Percentiles rank a stretch among this genome's conserved stretches.
These are phyloP conservation scores for Inga leiocalycina DNA, from an alignment of 306 rosid genomes.

Conservation along the genomic window DNA sequence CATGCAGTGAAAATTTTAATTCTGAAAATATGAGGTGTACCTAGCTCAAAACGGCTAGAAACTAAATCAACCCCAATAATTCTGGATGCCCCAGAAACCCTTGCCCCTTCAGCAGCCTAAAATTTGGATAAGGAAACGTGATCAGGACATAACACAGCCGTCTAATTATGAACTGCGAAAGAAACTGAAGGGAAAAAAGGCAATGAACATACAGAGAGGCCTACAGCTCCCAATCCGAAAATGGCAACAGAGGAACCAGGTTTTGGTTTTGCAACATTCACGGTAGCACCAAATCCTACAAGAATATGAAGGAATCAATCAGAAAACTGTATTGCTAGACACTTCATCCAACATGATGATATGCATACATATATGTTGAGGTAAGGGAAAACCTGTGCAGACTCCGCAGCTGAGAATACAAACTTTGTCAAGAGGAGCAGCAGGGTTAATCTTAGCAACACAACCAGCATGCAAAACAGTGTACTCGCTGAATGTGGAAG, in stretches of 20 bases:
- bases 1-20: background rate
- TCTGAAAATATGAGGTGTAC: slow-evolving; percentile 24
- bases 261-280: slow-evolving; percentile 68
- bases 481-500: slow-evolving; percentile 71
- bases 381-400: slow-evolving; percentile 49
- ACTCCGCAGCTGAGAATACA: slow-evolving; percentile 71
- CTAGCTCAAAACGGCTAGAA: slow-evolving; percentile 59
- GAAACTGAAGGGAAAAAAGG: background rate
- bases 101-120: slow-evolving; percentile 74
- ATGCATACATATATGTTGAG: background rate
- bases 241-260: slow-evolving; percentile 60
- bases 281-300: slow-evolving; percentile 64
- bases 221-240: slow-evolving; percentile 70
- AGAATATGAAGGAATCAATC: background rate
- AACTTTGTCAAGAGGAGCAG: slow-evolving; percentile 73
- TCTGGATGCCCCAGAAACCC: slow-evolving; percentile 59
- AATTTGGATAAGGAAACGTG: background rate
- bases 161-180: background rate
- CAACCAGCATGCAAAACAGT: slow-evolving; percentile 63
- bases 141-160: background rate
- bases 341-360: background rate
- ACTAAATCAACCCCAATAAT: slow-evolving; percentile 68
- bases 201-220: slow-evolving; percentile 57
- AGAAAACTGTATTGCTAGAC: background rate
- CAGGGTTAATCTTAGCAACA: slow-evolving; percentile 60